These are phyloP conservation scores for Tremellales sp. DNA, from an alignment of 1,284 basidiomycete genomes.

Conservation along the genomic window DNA sequence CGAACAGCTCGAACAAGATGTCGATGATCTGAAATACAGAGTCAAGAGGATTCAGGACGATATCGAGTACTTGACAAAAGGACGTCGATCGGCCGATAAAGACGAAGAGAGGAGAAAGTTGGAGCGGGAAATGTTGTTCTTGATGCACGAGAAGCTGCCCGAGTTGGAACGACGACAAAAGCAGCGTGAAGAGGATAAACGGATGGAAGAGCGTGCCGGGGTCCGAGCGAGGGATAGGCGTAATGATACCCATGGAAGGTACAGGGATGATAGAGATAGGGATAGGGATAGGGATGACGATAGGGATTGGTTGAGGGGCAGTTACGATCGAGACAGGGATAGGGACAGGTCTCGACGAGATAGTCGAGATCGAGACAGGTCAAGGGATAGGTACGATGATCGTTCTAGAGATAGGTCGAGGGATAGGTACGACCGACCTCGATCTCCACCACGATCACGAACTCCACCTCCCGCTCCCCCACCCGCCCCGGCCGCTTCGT, in stretches of 20 bases:
- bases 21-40: constrained; percentile 80
- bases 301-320: constrained; percentile 46
- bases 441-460: constrained; percentile 25
- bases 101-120: constrained; percentile 82
- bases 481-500: constrained; percentile 24
- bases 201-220: constrained; percentile 74
- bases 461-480: constrained; percentile 30
- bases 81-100: constrained; percentile 67
- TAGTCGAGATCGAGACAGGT: constrained; percentile 44
- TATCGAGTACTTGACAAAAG: constrained; percentile 80
- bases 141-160: constrained; percentile 89
- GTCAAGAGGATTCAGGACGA: constrained; percentile 89
- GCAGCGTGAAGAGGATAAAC: constrained; percentile 69
- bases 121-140: constrained; percentile 78
- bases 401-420: constrained; percentile 23
- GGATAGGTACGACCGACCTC: constrained; percentile 26
- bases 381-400: constrained; percentile 43
- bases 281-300: constrained; percentile 34
- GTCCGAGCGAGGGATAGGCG: constrained; percentile 74
- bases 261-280: constrained; percentile 50
- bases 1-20: constrained; percentile 81
- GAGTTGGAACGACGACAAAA: constrained; percentile 83
- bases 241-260: constrained; percentile 75
- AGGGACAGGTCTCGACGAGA: constrained; percentile 45
- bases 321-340: constrained; percentile 45